Percentiles rank a stretch among this genome's conserved stretches.
Evolutionary conservation across 352 stramenopile species (phyloP).

Genomic region (Elongisporangium prolatum): DNA sequence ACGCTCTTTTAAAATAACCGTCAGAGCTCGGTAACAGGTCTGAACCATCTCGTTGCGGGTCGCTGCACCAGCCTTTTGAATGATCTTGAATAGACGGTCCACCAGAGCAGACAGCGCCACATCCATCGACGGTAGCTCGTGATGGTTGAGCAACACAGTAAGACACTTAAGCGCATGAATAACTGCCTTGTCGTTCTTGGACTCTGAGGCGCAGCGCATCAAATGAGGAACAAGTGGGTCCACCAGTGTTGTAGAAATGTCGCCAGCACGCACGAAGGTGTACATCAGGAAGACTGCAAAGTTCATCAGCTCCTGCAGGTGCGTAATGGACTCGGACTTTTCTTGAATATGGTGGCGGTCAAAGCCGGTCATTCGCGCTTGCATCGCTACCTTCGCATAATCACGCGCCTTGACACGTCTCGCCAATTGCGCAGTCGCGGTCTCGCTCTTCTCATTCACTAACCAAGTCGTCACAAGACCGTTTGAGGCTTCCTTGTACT

Average conservation of each 20-base stretch:
- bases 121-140: conserved; percentile 87
- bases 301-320: conserved; percentile 83
- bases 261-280: conserved; percentile 49
- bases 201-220: conserved; percentile 88
- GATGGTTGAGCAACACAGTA: conserved; percentile 80
- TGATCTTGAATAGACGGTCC: conserved; percentile 90
- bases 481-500: conserved; percentile 37
- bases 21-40: conserved; percentile 93
- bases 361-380: conserved; percentile 76
- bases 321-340: conserved; percentile 44
- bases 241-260: conserved; percentile 46
- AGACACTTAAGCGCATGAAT: conserved; percentile 93
- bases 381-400: conserved; percentile 48
- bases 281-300: conserved; percentile 79
- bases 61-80: conserved; percentile 84
- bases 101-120: conserved; percentile 78
- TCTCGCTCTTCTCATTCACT: conserved; percentile 74
- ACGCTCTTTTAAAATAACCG: conserved; percentile 81
- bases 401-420: conserved; percentile 49
- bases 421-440: conserved; percentile 53
- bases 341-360: conserved; percentile 66
- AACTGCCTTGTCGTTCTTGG: conserved; percentile 89
- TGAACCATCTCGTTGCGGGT: conserved; percentile 95
- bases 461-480: conserved; percentile 63
- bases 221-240: conserved; percentile 92